phyloP scores from a whole-genome alignment of 2,329 filamentous ascomycete species.

The Cadophora sp. region DNA sequence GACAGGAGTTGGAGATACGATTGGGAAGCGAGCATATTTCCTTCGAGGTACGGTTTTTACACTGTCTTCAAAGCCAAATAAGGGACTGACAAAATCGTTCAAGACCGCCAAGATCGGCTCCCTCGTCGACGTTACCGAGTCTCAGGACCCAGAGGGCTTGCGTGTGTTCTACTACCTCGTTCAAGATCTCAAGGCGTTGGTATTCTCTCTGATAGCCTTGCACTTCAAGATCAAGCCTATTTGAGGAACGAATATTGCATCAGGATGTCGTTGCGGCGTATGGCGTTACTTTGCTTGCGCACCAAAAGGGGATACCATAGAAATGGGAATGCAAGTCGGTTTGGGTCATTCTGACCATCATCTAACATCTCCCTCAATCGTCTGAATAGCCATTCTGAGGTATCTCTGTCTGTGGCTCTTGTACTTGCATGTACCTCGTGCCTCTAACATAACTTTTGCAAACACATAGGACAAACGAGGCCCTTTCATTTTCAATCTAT shows the following conservation, averaged over 20 bases:
- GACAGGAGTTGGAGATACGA: slow-evolving; percentile 94
- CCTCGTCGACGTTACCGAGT: slow-evolving; percentile 94
- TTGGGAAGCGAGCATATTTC: slow-evolving; percentile 96
- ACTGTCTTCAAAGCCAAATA: background rate
- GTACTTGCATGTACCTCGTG: background rate
- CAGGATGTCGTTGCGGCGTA: slow-evolving; percentile 36
- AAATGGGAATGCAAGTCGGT: slow-evolving; percentile 20
- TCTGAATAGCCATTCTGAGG: background rate
- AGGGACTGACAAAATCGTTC: slow-evolving; percentile 7
- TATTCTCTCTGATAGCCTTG: slow-evolving; percentile 94
- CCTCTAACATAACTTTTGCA: too few relatives aligned
- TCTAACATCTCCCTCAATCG: background rate
- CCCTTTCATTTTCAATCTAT: too few relatives aligned
- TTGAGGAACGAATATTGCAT: slow-evolving; percentile 47
- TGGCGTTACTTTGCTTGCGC: slow-evolving; percentile 35
- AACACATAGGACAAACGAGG: too few relatives aligned
- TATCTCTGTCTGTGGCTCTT: background rate
- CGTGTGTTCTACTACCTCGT: slow-evolving; percentile 99
- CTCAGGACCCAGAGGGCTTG: slow-evolving; percentile 91
- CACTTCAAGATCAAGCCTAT: slow-evolving; percentile 97
- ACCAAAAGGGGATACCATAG: slow-evolving; percentile 43
- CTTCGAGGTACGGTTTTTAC: slow-evolving; percentile 74
- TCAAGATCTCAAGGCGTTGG: slow-evolving; percentile 93
- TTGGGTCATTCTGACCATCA: background rate
- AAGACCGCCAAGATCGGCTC: slow-evolving; percentile 99